Conservation (phyloP, 345 rosid genomes). For the Pistacia vera region DNA sequence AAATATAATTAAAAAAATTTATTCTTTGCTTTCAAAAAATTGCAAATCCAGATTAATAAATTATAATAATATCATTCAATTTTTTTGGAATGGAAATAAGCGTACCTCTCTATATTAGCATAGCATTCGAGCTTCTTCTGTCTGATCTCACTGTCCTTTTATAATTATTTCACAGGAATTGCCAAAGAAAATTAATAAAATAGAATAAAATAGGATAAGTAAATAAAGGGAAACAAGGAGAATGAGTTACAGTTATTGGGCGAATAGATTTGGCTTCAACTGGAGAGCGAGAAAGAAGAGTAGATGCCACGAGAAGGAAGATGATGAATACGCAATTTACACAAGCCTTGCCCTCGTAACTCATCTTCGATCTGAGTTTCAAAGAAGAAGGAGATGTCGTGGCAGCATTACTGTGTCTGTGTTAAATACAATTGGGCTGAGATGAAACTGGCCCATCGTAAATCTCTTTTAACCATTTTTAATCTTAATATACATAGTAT, state of each 20-base stretch:
- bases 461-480: too few species aligned
- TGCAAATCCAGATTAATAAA: neutral
- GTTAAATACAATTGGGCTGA: too few species aligned
- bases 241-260: constrained; percentile 47
- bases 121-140: constrained; percentile 70
- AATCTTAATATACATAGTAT: too few species aligned
- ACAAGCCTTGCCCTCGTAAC: neutral
- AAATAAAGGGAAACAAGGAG: neutral
- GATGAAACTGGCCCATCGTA: too few species aligned
- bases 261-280: constrained; percentile 52
- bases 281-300: constrained; percentile 28
- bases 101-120: constrained; percentile 73
- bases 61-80: neutral
- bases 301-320: constrained; percentile 12
- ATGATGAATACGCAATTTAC: neutral
- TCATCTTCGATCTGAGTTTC: too few species aligned
- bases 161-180: neutral
- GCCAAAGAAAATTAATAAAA: neutral
- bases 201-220: neutral
- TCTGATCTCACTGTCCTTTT: constrained; percentile 64
- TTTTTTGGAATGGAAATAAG: neutral
- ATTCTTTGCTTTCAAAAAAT: neutral
- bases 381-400: too few species aligned
- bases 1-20: neutral
- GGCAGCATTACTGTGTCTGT: too few species aligned